These are phyloP conservation scores for Leccinum holopus DNA, from an alignment of 1,284 basidiomycete genomes.

Conservation along the genomic window DNA sequence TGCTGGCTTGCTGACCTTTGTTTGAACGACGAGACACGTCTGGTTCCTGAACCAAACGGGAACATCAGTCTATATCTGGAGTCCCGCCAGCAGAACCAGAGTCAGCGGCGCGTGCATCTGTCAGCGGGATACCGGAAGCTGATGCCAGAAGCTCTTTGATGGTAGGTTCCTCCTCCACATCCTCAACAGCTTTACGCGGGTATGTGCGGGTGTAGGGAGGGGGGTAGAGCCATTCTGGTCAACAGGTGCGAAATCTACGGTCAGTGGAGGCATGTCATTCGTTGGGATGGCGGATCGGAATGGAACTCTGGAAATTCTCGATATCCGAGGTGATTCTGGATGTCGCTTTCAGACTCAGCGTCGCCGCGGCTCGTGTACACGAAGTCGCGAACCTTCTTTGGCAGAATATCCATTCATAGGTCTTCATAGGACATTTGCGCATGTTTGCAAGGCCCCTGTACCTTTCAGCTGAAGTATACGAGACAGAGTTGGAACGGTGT, in stretches of 20 bases:
- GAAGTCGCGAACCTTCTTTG: slow-evolving; percentile 10
- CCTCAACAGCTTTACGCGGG: background rate
- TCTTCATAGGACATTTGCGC: slow-evolving; percentile 30
- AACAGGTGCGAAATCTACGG: slow-evolving; percentile 1
- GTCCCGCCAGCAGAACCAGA: slow-evolving; percentile 8
- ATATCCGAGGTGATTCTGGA: background rate
- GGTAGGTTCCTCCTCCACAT: slow-evolving; percentile 27
- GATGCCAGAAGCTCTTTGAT: slow-evolving; percentile 30
- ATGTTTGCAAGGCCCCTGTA: slow-evolving; percentile 34
- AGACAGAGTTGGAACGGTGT: slow-evolving; percentile 28
- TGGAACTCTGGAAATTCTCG: background rate
- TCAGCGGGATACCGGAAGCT: slow-evolving; percentile 20
- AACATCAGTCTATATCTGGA: background rate
- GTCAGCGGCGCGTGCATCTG: slow-evolving; percentile 31
- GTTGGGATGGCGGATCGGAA: background rate
- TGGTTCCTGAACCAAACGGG: background rate
- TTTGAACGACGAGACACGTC: background rate
- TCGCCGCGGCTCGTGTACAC: slow-evolving; percentile 21
- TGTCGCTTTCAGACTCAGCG: slow-evolving; percentile 25
- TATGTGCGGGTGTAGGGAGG: slow-evolving; percentile 19
- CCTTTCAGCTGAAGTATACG: slow-evolving; percentile 27
- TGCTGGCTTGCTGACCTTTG: background rate
- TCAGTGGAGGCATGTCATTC: background rate
- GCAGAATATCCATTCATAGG: slow-evolving; percentile 26
- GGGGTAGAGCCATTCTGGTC: slow-evolving; percentile 13